Evolutionary conservation across 2,329 filamentous ascomycete species (phyloP), one percentile per base, ranked within the genome.

Genomic region (Colletotrichum cuscutae): DNA sequence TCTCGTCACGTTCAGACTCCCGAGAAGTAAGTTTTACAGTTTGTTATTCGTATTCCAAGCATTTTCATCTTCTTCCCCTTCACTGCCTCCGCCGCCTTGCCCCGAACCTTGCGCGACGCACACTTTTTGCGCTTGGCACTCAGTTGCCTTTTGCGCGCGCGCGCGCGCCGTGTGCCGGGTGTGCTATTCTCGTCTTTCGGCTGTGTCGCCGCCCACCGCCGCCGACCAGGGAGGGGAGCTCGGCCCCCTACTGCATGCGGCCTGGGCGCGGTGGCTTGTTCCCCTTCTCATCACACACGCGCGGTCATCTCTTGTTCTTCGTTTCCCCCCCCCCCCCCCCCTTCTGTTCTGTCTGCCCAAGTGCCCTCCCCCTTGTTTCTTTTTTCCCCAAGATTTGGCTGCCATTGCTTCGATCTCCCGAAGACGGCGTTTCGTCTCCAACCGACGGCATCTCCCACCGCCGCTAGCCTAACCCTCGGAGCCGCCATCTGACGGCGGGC

Each of bases 21-120:
- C 49, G 89, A 91, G 77, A 90, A 90, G 89, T 91, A 83, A 82
- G 88, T 88, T 42, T 49, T 3, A 26, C 46, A 24, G 13, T 13
- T 42, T 19, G 28, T 70, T 35, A 57, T 53, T 46, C 37, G 8
- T 6, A 42, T 42, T 60, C 69, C 35, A 68, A 28, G 37, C 62
- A 67, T 69, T 28, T 72, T 60, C 63, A 49, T 67, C 24, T 37
- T 15, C 19, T 49, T 49, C 13, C 59, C 66, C 54, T 65, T 58
- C 54, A 24, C 67, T 37, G 37, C 67, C 52, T 65, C 15, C 53
- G 8, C 19, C 22, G 42, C 26, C 42, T 28, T 15, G 59, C 15
- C 42, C 13, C 19, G 30, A 24, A 3, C 28, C 28, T 49, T 24
- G 37, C 37, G 59, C 59, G 28, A 19, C 52, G 60, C 49, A 53